Base-by-base conservation (phyloP, 495 filamentous ascomycete genomes). In the Patellaria atrata region DNA sequence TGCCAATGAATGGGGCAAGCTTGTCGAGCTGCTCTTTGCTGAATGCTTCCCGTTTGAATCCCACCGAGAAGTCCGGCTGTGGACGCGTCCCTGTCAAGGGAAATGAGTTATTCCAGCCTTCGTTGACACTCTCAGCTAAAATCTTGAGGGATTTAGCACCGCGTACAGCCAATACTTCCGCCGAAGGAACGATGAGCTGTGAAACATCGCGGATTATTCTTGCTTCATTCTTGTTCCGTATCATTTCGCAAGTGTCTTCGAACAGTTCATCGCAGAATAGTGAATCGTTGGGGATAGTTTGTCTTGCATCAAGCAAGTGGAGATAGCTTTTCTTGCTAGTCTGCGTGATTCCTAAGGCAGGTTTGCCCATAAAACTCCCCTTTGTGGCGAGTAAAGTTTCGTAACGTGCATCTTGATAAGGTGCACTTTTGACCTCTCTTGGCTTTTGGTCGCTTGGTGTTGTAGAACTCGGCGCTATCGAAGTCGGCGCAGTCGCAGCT, bases 391-490 rank as follows among this genome's bases (percentile, higher is more conserved):
- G 44, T 30, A 39, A 18, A 36, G 29, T 36, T 19, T 25, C 18
- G 31, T 48, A 48, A 22, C 44, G 34, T 9, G 34, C 28, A 30
- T 54, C 41, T 35, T 35, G 21, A 35, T 69, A 67, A 26, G 39
- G 50, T 8, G 50, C 45, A 39, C 60, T 65, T 43, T 63, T 51
- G 15, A 23, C 47, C 28, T 55, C 52, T 24, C 58, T 51, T 31
- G 52, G 55, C 47, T 45, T 55, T 43, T 62, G 28, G 42, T 62
- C 56, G 50, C 60, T 63, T 16, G 55, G 45, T 21, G 50, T 60
- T 12, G 40, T 45, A 37, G 49, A 56, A 29, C 47, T 57, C 21
- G 47, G 22, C 15, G 37, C 14, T 27, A 32, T 37, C 44, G 52
- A 26, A 38, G 54, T 50, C 27, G 53, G n/a, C n/a, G n/a, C n/a